A percentile compares a stretch with the other conserved stretches of the same genome.
phyloP scores from a whole-genome alignment of 345 rosid genomes.

The Hevea brasiliensis region DNA sequence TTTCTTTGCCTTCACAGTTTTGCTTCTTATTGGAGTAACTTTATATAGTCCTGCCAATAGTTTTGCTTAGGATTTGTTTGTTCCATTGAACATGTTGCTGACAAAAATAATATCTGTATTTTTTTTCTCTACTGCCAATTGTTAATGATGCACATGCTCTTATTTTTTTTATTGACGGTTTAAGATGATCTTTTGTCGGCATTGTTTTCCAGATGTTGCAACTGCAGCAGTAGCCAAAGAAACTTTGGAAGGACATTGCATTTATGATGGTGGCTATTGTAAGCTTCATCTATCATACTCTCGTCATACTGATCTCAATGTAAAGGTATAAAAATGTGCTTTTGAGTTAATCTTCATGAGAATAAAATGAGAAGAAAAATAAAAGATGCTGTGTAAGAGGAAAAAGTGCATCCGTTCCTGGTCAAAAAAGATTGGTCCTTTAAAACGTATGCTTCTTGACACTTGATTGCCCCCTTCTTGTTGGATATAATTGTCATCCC shows the following conservation, averaged over 20 bases:
- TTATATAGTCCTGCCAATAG: too few species aligned
- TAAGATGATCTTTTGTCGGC: constrained; percentile 15
- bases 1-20: neutral
- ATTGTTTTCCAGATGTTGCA: constrained; percentile 56
- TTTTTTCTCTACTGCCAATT: neutral
- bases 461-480: constrained; percentile 27
- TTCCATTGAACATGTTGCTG: neutral
- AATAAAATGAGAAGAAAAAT: constrained; percentile 33
- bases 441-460: constrained; percentile 53
- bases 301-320: constrained; percentile 99
- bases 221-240: constrained; percentile 87
- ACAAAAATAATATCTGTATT: neutral
- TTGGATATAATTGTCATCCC: constrained; percentile 5
- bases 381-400: constrained; percentile 38
- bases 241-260: constrained; percentile 96
- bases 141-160: neutral
- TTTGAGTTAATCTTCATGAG: constrained; percentile 58
- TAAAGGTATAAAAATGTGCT: constrained; percentile 84
- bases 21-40: neutral
- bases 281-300: constrained; percentile 99
- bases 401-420: constrained; percentile 41
- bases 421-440: constrained; percentile 41
- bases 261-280: constrained; percentile 99
- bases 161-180: neutral
- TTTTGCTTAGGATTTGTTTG: neutral